Percentiles rank a stretch among this genome's conserved stretches.
These are phyloP conservation scores for Phaeosphaeria sp. DNA, from an alignment of 2,329 filamentous ascomycete species.

Conservation along the genomic window DNA sequence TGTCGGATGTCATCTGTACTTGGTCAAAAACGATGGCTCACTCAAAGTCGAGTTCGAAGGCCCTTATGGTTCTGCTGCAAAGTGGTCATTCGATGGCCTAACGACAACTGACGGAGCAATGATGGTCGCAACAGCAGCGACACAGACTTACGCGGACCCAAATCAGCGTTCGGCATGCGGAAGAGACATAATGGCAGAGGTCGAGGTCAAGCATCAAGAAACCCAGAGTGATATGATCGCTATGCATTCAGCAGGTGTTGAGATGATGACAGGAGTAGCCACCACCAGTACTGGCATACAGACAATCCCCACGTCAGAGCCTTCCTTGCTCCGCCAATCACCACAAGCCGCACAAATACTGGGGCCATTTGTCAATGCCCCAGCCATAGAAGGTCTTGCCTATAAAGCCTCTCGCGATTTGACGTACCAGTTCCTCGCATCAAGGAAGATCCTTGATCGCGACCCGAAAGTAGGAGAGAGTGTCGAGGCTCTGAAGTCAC, in stretches of 20 bases:
- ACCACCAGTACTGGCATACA: background rate
- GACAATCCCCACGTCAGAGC: background rate
- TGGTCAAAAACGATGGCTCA: slow-evolving; percentile 9
- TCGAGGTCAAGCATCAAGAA: background rate
- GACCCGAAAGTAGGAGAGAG: no score
- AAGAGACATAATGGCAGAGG: background rate
- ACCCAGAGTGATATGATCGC: background rate
- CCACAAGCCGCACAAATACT: no score
- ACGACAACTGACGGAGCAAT: background rate
- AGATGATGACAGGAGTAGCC: background rate
- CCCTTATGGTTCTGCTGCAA: background rate
- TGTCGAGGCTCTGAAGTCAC: background rate
- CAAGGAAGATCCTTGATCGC: background rate
- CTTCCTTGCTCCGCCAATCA: background rate
- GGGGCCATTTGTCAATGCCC: background rate
- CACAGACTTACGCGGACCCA: background rate
- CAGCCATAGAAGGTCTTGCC: background rate
- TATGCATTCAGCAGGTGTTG: background rate
- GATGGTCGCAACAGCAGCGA: background rate
- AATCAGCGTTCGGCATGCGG: background rate
- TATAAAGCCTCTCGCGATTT: no score
- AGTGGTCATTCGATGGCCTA: slow-evolving; percentile 11
- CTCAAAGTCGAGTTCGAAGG: slow-evolving; percentile 8
- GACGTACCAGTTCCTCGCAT: no score
- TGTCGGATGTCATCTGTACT: slow-evolving; percentile 1